These are phyloP conservation scores for Raphanus hybrid DNA, from an alignment of 441 rosid genomes.

Conservation along the genomic window DNA sequence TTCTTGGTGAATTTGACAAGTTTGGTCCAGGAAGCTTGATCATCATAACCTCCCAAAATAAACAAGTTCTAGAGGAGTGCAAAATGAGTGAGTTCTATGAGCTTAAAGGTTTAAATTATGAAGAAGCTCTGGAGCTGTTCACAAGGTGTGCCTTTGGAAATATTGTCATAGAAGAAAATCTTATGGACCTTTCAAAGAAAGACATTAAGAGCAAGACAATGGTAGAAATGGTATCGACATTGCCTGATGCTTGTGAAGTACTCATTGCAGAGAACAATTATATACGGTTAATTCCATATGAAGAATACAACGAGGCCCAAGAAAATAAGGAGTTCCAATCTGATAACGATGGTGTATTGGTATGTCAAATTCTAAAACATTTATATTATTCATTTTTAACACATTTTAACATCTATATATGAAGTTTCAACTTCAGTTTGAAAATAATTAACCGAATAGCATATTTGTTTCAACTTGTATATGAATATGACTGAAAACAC, in stretches of 20 bases:
- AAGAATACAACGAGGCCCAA: slow-evolving; percentile 2
- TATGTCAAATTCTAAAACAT: slow-evolving; percentile 4
- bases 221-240: not conserved
- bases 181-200: not conserved
- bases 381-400: not conserved
- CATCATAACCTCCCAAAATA: slow-evolving; percentile 39
- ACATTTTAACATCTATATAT: not conserved
- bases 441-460: not conserved
- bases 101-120: slow-evolving; percentile 11
- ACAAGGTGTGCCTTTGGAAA: slow-evolving; percentile 15
- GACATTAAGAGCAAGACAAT: not conserved
- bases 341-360: slow-evolving; percentile 7
- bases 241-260: not conserved
- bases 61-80: slow-evolving; percentile 11
- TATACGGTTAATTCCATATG: not conserved
- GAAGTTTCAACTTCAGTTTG: not conserved
- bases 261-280: slow-evolving; percentile 19
- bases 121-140: slow-evolving; percentile 42
- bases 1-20: not conserved
- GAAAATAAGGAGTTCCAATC: not conserved
- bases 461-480: not conserved
- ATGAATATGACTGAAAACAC: not conserved
- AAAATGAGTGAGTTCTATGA: not conserved
- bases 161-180: not conserved
- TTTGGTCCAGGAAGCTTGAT: slow-evolving; percentile 39